phyloP scores from a whole-genome alignment of 495 filamentous ascomycete species.

The Aspergillus biplanus region DNA sequence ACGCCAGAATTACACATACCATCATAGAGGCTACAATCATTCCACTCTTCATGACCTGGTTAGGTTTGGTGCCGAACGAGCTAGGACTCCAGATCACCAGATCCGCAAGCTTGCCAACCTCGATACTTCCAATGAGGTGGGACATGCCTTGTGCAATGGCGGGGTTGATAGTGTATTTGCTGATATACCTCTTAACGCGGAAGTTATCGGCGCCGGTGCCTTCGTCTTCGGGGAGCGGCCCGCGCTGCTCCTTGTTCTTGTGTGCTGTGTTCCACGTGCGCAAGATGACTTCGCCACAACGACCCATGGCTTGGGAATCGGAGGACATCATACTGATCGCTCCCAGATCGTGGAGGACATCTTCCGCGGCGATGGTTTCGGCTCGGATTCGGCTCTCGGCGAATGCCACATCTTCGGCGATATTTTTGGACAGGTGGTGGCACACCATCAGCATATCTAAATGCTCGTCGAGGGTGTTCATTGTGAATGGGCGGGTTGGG shows the following conservation, averaged over 20 bases:
- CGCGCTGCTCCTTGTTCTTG: constrained; percentile 94
- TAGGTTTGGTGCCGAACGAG: constrained; percentile 88
- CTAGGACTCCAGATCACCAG: constrained; percentile 86
- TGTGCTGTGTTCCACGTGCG: constrained; percentile 98
- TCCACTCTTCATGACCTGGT: constrained; percentile 83
- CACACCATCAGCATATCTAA: constrained; percentile 99
- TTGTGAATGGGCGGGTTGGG: constrained; percentile 89
- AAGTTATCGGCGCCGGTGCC: constrained; percentile 88
- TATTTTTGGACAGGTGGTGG: constrained; percentile 90
- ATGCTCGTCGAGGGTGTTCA: constrained; percentile 95
- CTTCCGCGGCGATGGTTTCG: constrained; percentile 96
- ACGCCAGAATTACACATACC: constrained; percentile 47
- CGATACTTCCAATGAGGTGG: constrained; percentile 85
- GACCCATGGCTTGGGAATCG: constrained; percentile 97
- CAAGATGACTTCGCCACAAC: constrained; percentile 92
- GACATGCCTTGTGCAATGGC: constrained; percentile 92
- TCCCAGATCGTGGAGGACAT: constrained; percentile 93
- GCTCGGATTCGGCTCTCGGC: constrained; percentile 93
- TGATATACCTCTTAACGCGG: constrained; percentile 89
- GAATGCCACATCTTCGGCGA: constrained; percentile 95
- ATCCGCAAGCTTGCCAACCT: constrained; percentile 91
- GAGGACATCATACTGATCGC: constrained; percentile 98
- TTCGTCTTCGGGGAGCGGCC: constrained; percentile 74
- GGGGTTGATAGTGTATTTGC: constrained; percentile 98
- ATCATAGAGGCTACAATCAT: constrained; percentile 87